Percentiles rank a stretch among this genome's conserved stretches.
Conservation (phyloP, 441 rosid species). For the Pelargonium fulgidum region DNA sequence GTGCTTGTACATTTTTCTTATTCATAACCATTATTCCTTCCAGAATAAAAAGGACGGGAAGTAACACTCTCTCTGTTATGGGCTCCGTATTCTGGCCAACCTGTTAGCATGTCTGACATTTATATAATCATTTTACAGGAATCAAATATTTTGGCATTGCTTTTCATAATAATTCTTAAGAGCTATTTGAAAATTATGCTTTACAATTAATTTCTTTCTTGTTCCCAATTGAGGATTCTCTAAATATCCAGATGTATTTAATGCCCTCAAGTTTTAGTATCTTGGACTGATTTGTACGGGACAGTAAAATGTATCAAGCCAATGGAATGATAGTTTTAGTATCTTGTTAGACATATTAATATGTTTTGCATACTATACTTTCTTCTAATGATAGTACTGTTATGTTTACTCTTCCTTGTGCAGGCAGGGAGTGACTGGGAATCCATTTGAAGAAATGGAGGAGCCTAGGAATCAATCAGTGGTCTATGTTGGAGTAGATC, state of each 20-base stretch:
- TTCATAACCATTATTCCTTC: background rate
- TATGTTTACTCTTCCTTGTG: slow-evolving; percentile 14
- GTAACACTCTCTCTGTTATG: background rate
- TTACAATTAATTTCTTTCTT: background rate
- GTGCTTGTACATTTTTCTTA: background rate
- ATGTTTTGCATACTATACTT: background rate
- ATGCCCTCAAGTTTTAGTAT: background rate
- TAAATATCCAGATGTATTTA: background rate
- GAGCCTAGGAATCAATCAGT: slow-evolving; percentile 60
- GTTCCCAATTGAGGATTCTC: background rate
- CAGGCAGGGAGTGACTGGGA: slow-evolving; percentile 71
- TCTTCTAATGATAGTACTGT: background rate
- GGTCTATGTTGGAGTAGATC: slow-evolving; percentile 77
- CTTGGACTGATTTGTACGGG: background rate
- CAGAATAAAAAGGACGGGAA: slow-evolving; percentile 4
- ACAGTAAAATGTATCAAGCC: background rate
- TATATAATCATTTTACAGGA: no score
- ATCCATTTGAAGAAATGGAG: slow-evolving; percentile 37
- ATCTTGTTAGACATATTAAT: background rate
- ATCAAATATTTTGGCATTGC: background rate
- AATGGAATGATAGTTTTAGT: no score
- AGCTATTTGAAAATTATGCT: background rate
- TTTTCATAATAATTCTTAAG: background rate
- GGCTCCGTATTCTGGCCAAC: background rate
- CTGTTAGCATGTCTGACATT: no score